A percentile compares a stretch with the other conserved stretches of the same genome.
These are phyloP conservation scores for Calonectria multiphialidica DNA, from an alignment of 2,329 filamentous ascomycete species.

Conservation along the genomic window DNA sequence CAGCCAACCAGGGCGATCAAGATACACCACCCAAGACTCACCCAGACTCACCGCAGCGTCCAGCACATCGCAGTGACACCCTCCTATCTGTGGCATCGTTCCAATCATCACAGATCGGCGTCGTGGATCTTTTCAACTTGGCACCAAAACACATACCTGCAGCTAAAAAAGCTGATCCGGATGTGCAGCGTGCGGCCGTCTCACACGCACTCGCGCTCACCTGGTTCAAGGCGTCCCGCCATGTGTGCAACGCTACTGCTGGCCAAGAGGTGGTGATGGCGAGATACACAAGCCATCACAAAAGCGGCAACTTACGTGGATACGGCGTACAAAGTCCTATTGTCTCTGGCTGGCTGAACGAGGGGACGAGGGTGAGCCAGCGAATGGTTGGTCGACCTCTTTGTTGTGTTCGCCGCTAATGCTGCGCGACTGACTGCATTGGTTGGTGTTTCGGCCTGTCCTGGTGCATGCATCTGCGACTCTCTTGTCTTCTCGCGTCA, in stretches of 20 bases:
- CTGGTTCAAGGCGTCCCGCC: background rate
- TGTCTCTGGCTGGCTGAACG: background rate
- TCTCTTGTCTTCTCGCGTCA: background rate
- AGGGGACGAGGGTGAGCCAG: background rate
- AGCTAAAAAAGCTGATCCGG: slow-evolving; percentile 2
- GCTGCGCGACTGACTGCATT: background rate
- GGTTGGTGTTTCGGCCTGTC: background rate
- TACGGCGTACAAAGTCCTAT: background rate
- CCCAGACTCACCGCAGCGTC: background rate
- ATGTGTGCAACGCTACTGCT: slow-evolving; percentile 13
- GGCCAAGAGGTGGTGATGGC: background rate
- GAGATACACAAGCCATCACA: background rate
- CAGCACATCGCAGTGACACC: slow-evolving; percentile 28
- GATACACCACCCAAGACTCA: too few relatives aligned
- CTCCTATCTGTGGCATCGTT: background rate
- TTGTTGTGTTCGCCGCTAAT: background rate
- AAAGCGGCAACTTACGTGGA: background rate
- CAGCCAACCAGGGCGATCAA: background rate
- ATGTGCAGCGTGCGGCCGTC: slow-evolving; percentile 5
- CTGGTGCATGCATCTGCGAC: slow-evolving; percentile 17
- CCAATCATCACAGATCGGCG: slow-evolving; percentile 28
- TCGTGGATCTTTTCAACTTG: slow-evolving; percentile 18
- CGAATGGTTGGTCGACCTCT: background rate
- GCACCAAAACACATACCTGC: slow-evolving; percentile 23
- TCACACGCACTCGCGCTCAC: background rate